Conservation (phyloP, 2,329 filamentous ascomycete genomes). For the Calonectria pauciramosa region DNA sequence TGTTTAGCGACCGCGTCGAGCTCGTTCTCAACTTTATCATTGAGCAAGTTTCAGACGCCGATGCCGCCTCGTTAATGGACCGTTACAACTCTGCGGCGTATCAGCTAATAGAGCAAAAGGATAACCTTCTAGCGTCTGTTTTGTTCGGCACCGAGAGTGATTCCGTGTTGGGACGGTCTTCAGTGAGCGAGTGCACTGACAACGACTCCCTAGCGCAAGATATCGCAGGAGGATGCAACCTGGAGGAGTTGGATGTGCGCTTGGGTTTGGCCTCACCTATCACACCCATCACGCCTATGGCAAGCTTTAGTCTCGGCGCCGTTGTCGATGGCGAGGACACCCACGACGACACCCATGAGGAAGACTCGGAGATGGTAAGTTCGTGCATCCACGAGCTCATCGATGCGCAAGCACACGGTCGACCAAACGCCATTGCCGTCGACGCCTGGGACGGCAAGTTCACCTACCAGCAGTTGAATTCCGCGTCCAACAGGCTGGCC, state of each 20-base stretch:
- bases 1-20: neutral
- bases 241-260: neutral
- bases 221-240: neutral
- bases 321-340: neutral
- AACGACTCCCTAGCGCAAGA: neutral
- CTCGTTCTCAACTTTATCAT: neutral
- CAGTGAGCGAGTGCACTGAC: neutral
- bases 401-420: slow-evolving; percentile 2
- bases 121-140: neutral
- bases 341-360: neutral
- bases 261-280: neutral
- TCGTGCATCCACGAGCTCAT: slow-evolving; percentile 38
- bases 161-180: neutral
- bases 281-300: neutral
- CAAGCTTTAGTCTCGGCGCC: neutral
- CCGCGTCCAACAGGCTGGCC: slow-evolving; percentile 11
- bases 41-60: neutral
- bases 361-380: neutral
- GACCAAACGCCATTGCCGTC: slow-evolving; percentile 33
- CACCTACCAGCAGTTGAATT: slow-evolving; percentile 35
- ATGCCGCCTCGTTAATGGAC: neutral
- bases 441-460: slow-evolving; percentile 45
- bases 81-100: neutral
- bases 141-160: neutral
- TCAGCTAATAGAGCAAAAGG: neutral